Conservation (phyloP, 306 rosid genomes). For the Citrullus mucosospermus region DNA sequence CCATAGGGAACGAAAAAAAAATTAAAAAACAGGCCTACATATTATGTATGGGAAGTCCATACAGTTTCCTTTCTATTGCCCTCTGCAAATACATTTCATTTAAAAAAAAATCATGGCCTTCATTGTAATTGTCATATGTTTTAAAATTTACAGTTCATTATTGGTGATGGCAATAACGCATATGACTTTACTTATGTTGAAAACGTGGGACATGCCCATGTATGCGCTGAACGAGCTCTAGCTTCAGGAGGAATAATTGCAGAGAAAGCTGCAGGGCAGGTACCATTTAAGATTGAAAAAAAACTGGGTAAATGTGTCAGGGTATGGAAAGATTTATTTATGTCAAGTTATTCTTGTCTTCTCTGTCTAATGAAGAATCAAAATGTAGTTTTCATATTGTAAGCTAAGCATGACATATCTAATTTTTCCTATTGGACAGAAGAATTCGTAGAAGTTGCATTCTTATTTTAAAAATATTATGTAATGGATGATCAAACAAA, state of each 20-base stretch:
- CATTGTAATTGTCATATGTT: neutral
- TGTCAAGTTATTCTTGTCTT: neutral
- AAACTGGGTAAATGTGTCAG: neutral
- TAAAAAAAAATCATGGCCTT: neutral
- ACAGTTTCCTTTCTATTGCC: neutral
- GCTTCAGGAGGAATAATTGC: constrained; percentile 55
- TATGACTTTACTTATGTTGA: constrained; percentile 91
- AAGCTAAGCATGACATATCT: neutral
- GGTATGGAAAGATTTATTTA: neutral
- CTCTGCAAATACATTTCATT: neutral
- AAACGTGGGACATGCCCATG: constrained; percentile 90
- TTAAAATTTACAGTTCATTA: constrained; percentile 55
- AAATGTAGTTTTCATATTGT: neutral
- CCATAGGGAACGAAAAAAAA: neutral
- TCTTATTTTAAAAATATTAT: neutral
- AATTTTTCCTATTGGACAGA: neutral
- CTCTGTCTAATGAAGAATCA: neutral
- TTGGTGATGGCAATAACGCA: constrained; percentile 79
- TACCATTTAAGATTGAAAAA: neutral
- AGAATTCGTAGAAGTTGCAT: neutral
- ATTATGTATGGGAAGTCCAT: neutral
- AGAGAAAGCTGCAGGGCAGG: constrained; percentile 91
- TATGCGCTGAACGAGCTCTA: constrained; percentile 86
- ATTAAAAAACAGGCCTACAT: neutral
- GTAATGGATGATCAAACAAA: neutral